Evolutionary conservation across 1,284 basidiomycete species (phyloP).

Genomic region (Apiotrichum montevideense): DNA sequence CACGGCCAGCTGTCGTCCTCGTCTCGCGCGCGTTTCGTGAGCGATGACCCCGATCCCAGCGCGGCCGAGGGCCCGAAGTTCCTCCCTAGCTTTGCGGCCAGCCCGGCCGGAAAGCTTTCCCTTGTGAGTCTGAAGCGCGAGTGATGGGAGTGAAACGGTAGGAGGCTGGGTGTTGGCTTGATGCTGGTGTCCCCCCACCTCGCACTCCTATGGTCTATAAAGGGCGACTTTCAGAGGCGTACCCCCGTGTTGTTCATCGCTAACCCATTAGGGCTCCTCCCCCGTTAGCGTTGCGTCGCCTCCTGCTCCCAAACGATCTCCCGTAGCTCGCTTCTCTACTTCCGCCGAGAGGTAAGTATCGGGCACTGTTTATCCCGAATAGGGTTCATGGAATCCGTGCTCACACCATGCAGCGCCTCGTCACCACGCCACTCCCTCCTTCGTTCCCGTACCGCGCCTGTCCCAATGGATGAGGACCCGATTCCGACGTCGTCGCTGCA

Average conservation of each 20-base stretch:
- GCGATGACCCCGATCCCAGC: slow-evolving; percentile 33
- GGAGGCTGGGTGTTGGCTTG: no score
- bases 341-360: slow-evolving; percentile 21
- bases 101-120: slow-evolving; percentile 34
- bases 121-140: slow-evolving; percentile 18
- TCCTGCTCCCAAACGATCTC: slow-evolving; percentile 23
- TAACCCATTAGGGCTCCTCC: slow-evolving; percentile 11
- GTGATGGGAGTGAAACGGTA: no score
- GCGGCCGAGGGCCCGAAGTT: slow-evolving; percentile 35
- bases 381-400: not conserved
- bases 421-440: slow-evolving; percentile 11
- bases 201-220: no score
- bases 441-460: slow-evolving; percentile 1
- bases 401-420: slow-evolving; percentile 7
- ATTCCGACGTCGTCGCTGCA: slow-evolving; percentile 23
- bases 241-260: no score
- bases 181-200: no score
- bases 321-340: slow-evolving; percentile 22
- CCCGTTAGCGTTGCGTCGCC: slow-evolving; percentile 13
- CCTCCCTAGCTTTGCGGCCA: slow-evolving; percentile 33
- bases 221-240: no score
- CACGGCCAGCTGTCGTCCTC: not conserved
- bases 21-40: slow-evolving; percentile 16
- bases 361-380: not conserved
- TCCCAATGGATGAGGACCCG: slow-evolving; percentile 17